Percentiles rank a stretch among this genome's conserved stretches.
Conservation (phyloP, 495 filamentous ascomycete species). For the Parathielavia appendiculata region DNA sequence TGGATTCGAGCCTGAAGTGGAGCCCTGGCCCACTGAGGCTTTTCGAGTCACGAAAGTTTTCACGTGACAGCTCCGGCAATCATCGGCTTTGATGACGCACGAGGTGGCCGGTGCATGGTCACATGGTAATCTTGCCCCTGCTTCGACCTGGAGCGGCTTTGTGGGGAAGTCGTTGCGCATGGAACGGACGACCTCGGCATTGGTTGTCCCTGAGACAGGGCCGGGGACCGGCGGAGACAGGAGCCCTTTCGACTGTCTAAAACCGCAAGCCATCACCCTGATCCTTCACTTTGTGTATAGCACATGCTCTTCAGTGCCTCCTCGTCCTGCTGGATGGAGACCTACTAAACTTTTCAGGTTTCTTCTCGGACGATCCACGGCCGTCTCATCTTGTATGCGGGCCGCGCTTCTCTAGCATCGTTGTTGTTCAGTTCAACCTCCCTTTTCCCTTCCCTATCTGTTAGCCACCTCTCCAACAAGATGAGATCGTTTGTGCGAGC, state of each 20-base stretch:
- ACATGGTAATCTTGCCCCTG: slow-evolving; percentile 18
- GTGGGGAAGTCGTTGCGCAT: slow-evolving; percentile 2
- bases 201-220: background rate
- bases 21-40: slow-evolving; percentile 7
- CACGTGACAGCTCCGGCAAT: slow-evolving; percentile 21
- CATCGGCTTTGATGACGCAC: slow-evolving; percentile 7
- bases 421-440: slow-evolving; percentile 3
- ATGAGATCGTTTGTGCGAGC: slow-evolving; percentile 70
- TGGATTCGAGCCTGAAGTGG: slow-evolving; percentile 3
- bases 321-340: background rate
- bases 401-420: too few species aligned
- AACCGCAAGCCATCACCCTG: background rate
- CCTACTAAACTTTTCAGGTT: background rate
- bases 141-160: background rate
- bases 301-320: background rate
- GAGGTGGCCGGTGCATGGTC: slow-evolving; percentile 7
- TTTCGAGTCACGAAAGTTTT: slow-evolving; percentile 21
- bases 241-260: slow-evolving; percentile 10
- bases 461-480: slow-evolving; percentile 3
- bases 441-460: background rate
- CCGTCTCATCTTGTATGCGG: background rate
- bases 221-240: background rate
- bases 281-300: background rate
- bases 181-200: slow-evolving; percentile 18
- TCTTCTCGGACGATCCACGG: too few species aligned